A percentile compares a stretch with the other conserved stretches of the same genome.
These are phyloP conservation scores for Leishmania tarentolae DNA, from an alignment of 208 protist species.

Conservation along the genomic window DNA sequence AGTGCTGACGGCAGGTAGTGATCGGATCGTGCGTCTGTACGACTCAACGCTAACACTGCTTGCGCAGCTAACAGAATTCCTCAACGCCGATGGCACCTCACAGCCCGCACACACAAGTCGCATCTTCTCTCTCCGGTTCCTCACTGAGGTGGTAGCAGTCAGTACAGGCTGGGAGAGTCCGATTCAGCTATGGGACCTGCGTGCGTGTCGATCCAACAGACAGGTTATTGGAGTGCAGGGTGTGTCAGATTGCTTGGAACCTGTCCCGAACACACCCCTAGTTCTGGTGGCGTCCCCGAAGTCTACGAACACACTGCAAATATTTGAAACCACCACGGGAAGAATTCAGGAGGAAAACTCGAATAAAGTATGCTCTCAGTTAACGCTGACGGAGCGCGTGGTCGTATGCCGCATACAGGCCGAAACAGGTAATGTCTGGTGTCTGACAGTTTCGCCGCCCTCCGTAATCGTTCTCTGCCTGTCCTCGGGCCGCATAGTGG, in stretches of 20 bases:
- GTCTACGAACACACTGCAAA: slow-evolving; percentile 47
- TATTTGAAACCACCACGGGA: slow-evolving; percentile 64
- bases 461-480: slow-evolving; percentile 43
- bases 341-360: slow-evolving; percentile 40
- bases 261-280: slow-evolving; percentile 41
- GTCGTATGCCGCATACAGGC: slow-evolving; percentile 40
- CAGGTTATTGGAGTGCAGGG: slow-evolving; percentile 60
- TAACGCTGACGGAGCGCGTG: slow-evolving; percentile 30
- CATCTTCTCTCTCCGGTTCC: slow-evolving; percentile 80
- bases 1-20: slow-evolving; percentile 84
- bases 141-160: slow-evolving; percentile 43
- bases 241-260: slow-evolving; percentile 79
- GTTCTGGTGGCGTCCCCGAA: slow-evolving; percentile 67
- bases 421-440: slow-evolving; percentile 51
- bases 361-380: slow-evolving; percentile 23
- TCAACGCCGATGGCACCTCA: slow-evolving; percentile 34
- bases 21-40: slow-evolving; percentile 86
- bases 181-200: slow-evolving; percentile 89
- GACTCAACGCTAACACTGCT: slow-evolving; percentile 40
- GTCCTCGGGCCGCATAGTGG: slow-evolving; percentile 38
- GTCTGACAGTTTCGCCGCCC: slow-evolving; percentile 39
- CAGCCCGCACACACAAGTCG: slow-evolving; percentile 75
- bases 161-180: slow-evolving; percentile 89
- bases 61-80: slow-evolving; percentile 38
- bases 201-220: slow-evolving; percentile 46